A percentile compares a stretch with the other conserved stretches of the same genome.
Conservation (phyloP, 805 yeast species). For the Ogataea saltuana region DNA sequence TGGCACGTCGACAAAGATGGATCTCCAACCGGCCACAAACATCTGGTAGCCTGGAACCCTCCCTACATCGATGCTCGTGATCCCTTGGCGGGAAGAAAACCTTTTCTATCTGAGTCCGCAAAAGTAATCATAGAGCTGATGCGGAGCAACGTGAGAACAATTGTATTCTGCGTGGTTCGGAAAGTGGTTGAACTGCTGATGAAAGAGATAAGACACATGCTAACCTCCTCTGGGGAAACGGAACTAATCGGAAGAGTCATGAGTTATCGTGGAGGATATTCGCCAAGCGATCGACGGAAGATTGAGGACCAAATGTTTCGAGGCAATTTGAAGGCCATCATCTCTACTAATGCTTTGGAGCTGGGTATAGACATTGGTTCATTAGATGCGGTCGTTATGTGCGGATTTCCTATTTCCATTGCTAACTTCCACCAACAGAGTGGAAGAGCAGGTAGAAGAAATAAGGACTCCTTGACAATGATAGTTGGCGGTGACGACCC, state of each 20-base stretch:
- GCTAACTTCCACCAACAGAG: slow-evolving; percentile 92
- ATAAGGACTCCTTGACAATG: slow-evolving; percentile 79
- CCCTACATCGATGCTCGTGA: slow-evolving; percentile 65
- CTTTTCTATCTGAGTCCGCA: slow-evolving; percentile 75
- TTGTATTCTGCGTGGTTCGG: slow-evolving; percentile 88
- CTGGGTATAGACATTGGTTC: slow-evolving; percentile 94
- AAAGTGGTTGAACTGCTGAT: slow-evolving; percentile 83
- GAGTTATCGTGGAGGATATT: slow-evolving; percentile 95
- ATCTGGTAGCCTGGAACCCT: slow-evolving; percentile 81
- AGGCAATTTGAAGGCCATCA: slow-evolving; percentile 80
- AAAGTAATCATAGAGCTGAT: slow-evolving; percentile 67
- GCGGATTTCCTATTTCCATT: slow-evolving; percentile 89
- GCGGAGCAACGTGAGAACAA: slow-evolving; percentile 66
- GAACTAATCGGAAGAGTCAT: slow-evolving; percentile 64
- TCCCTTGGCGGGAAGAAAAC: slow-evolving; percentile 59
- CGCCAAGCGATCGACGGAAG: slow-evolving; percentile 78
- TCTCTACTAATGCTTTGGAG: slow-evolving; percentile 94
- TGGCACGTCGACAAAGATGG: slow-evolving; percentile 76
- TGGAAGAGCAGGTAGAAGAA: slow-evolving; percentile 95
- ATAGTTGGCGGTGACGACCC: slow-evolving; percentile 83
- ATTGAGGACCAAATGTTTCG: slow-evolving; percentile 90
- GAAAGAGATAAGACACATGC: slow-evolving; percentile 70
- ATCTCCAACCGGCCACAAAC: slow-evolving; percentile 80
- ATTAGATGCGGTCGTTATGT: slow-evolving; percentile 85
- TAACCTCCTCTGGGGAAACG: slow-evolving; percentile 45